These are phyloP conservation scores for Centella asiatica DNA, from an alignment of 129 eudicot genomes.

Conservation along the genomic window DNA sequence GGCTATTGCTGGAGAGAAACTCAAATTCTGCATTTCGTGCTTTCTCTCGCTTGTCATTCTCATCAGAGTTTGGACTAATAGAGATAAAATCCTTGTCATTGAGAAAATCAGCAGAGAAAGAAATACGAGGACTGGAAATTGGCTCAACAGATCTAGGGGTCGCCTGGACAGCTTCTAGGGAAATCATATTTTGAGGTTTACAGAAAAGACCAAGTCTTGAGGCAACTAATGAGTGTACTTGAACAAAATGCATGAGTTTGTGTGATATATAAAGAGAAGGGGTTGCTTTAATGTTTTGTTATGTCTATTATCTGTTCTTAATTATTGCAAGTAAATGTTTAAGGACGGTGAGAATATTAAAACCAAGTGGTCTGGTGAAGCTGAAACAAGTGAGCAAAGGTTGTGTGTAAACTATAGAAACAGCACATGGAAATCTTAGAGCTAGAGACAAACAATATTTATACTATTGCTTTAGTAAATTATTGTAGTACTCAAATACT, in stretches of 20 bases:
- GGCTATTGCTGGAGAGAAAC: constrained; percentile 47
- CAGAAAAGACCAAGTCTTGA: constrained; percentile 10
- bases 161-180: constrained; percentile 39
- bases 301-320: neutral
- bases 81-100: constrained; percentile 66
- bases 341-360: constrained; percentile 42
- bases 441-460: constrained; percentile 12
- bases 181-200: constrained; percentile 36
- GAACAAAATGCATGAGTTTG: constrained; percentile 19
- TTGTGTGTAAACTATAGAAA: constrained; percentile 34
- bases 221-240: constrained; percentile 13
- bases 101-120: constrained; percentile 67
- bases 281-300: constrained; percentile 13
- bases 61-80: constrained; percentile 38
- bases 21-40: constrained; percentile 47
- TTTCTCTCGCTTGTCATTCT: constrained; percentile 16
- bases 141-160: constrained; percentile 29
- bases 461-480: neutral
- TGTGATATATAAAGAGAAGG: constrained; percentile 20
- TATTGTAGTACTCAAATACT: neutral
- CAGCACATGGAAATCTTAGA: constrained; percentile 50
- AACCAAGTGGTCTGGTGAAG: constrained; percentile 51
- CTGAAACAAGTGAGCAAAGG: constrained; percentile 48
- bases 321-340: constrained; percentile 10
- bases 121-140: constrained; percentile 52